Percentiles rank a stretch among this genome's conserved stretches.
Evolutionary conservation across 345 rosid species (phyloP).

Genomic region (Syzygium aromaticum): DNA sequence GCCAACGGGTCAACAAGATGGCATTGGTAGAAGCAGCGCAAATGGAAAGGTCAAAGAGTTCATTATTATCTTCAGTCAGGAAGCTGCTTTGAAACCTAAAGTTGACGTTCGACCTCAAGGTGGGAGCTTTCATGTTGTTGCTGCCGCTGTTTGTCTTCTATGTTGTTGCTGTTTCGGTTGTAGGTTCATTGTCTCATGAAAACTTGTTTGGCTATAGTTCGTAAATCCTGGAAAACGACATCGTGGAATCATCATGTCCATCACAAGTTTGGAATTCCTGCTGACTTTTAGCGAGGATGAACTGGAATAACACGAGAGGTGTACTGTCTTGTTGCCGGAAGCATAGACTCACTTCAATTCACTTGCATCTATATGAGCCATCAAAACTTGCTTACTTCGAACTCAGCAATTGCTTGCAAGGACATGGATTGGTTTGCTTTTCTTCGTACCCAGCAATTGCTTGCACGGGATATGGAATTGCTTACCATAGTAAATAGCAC

Average conservation of each 20-base stretch:
- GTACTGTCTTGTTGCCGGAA: constrained; percentile 35
- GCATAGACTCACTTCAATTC: constrained; percentile 85
- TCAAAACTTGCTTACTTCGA: not conserved
- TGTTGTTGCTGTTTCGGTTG: not conserved
- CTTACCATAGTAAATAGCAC: not conserved
- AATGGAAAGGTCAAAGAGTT: constrained; percentile 70
- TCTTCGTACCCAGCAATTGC: not conserved
- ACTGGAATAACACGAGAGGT: too few relatives aligned
- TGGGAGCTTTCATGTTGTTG: constrained; percentile 12
- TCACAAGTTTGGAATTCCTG: not conserved
- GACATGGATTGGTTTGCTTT: not conserved
- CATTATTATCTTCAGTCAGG: constrained; percentile 62
- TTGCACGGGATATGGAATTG: not conserved
- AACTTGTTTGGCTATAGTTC: not conserved
- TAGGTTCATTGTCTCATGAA: not conserved
- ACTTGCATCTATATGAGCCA: not conserved
- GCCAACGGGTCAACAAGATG: constrained; percentile 15
- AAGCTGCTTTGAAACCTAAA: constrained; percentile 24
- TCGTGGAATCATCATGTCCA: not conserved
- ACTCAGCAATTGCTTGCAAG: not conserved
- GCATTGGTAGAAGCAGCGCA: constrained; percentile 22
- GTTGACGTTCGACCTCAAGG: constrained; percentile 16
- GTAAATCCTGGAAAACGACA: not conserved
- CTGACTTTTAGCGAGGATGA: too few relatives aligned
- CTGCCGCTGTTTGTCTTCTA: not conserved